These are phyloP conservation scores for Macadamia tetraphylla DNA, from an alignment of 164 flowering plant genomes.

Conservation along the genomic window DNA sequence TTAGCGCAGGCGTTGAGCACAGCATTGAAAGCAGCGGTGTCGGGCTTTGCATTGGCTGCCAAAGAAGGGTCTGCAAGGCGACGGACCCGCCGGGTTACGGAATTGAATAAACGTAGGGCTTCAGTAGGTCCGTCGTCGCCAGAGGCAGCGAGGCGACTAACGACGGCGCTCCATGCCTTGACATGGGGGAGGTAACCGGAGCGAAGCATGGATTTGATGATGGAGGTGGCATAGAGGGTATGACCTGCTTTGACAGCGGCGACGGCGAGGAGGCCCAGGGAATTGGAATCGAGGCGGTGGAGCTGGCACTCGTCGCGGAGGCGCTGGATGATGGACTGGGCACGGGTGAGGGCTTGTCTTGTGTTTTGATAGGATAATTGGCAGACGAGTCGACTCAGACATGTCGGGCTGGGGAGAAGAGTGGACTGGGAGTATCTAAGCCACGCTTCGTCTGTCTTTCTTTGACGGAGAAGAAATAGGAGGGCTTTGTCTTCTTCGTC, in stretches of 20 bases:
- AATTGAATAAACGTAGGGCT: constrained; percentile 50
- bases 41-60: constrained; percentile 55
- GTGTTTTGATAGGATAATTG: constrained; percentile 77
- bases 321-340: constrained; percentile 79
- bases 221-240: constrained; percentile 60
- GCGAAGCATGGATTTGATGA: constrained; percentile 83
- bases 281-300: constrained; percentile 89
- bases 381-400: constrained; percentile 85
- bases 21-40: constrained; percentile 82
- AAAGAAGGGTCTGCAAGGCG: constrained; percentile 30
- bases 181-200: constrained; percentile 88
- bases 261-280: constrained; percentile 87
- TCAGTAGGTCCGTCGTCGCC: constrained; percentile 67
- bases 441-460: constrained; percentile 86
- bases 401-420: constrained; percentile 71
- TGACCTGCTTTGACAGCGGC: constrained; percentile 70
- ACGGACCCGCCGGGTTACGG: constrained; percentile 42
- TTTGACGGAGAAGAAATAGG: constrained; percentile 60
- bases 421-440: constrained; percentile 34
- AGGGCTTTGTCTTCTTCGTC: constrained; percentile 19
- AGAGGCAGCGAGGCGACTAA: constrained; percentile 68
- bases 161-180: constrained; percentile 95
- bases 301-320: constrained; percentile 77
- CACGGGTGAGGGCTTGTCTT: constrained; percentile 43
- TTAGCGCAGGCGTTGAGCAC: constrained; percentile 92